Base-by-base conservation (phyloP, 2,329 filamentous ascomycete species). In the Whalleya microplaca region DNA sequence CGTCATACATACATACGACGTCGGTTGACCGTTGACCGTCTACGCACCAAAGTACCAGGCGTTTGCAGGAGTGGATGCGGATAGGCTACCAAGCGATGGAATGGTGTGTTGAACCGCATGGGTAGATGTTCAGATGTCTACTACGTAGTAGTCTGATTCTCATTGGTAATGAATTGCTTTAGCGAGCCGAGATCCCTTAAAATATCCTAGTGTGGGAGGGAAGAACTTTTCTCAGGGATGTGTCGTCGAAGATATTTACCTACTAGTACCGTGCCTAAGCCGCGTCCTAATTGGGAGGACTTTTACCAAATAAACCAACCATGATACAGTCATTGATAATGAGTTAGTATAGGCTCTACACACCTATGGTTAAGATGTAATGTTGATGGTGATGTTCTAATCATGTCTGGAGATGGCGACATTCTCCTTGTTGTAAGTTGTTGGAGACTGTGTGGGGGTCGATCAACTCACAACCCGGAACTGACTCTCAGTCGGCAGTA, bases 391-490 rank as follows among this genome's bases (percentile, higher is more conserved):
- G 45, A 46, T 59, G 56, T 57, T 62, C 47, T 40, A 59, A 59
- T 55, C 20, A 40, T 44, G 20, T 21, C 27, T 56, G 18, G 12
- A 53, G 49, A 62, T 55, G 56, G 59, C 56, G 56, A 62, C 56
- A 59, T 56, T 44, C 16, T 45, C 37, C 46, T 42, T 45, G 45
- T 43, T 51, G 21, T 20, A 43, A 18, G 48, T 20, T 23, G 21
- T n/a, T n/a, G n/a, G n/a, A n/a, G n/a, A n/a, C n/a, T 3, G 56
- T 51, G 59, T 56, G 56, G 59, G 59, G 56, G 53, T 23, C 53
- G 56, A 21, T 45, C 8, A 27, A 7, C 20, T 45, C 9, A 16
- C 53, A 59, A 27, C 56, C 46, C 55, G 27, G 6, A 55, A 59
- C 55, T 62, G 59, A 57, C 3, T 48, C 27, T 5, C 27, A 29